phyloP scores from a whole-genome alignment of 1,284 basidiomycete species.

The Hymenochaete sp. region DNA sequence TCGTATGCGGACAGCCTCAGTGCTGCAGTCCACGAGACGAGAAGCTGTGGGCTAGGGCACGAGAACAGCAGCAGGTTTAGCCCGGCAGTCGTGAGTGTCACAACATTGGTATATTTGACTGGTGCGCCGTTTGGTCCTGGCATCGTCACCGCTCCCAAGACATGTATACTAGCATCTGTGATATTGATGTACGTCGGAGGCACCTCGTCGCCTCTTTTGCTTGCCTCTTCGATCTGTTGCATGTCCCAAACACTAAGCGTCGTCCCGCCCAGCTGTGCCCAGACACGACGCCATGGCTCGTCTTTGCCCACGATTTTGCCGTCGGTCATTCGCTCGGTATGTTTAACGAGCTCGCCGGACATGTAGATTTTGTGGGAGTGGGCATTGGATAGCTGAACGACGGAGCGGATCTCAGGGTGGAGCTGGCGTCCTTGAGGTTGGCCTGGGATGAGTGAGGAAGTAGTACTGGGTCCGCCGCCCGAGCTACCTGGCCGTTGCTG shows the following conservation, averaged over 20 bases:
- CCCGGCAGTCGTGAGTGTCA: constrained; percentile 92
- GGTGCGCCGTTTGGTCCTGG: constrained; percentile 38
- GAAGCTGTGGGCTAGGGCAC: constrained; percentile 60
- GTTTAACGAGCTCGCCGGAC: constrained; percentile 69
- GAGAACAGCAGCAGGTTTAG: constrained; percentile 87
- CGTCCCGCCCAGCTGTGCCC: constrained; percentile 90
- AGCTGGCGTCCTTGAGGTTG: constrained; percentile 25
- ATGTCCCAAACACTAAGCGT: constrained; percentile 90
- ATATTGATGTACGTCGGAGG: constrained; percentile 82
- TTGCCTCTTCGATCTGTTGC: constrained; percentile 75
- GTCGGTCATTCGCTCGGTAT: constrained; percentile 67
- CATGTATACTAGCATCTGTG: constrained; percentile 77
- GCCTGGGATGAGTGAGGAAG: neutral
- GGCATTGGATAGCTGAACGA: constrained; percentile 57
- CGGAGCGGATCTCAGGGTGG: constrained; percentile 72
- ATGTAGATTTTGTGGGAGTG: constrained; percentile 76
- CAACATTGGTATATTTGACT: constrained; percentile 63
- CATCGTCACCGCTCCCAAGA: constrained; percentile 63
- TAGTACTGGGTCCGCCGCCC: too few relatives aligned
- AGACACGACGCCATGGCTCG: constrained; percentile 86
- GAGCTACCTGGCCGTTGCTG: neutral
- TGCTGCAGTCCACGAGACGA: constrained; percentile 88
- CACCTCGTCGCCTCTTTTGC: constrained; percentile 69
- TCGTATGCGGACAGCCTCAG: constrained; percentile 92
- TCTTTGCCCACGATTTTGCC: constrained; percentile 65